These are phyloP conservation scores for Wickerhamomyces alni DNA, from an alignment of 805 yeast genomes.

Conservation along the genomic window DNA sequence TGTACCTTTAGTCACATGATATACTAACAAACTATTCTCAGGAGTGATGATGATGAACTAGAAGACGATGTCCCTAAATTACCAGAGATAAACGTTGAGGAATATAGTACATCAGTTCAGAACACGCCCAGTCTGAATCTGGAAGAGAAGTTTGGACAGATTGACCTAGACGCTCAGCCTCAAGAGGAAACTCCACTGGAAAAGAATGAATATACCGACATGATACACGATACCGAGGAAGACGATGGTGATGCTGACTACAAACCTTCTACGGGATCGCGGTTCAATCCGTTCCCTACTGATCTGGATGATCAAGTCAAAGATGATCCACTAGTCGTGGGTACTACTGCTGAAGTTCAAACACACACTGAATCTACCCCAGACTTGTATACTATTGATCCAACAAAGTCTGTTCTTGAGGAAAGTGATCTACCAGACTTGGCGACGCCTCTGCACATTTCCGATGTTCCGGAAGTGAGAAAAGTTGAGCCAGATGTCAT, in stretches of 20 bases:
- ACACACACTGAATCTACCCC: too few relatives aligned
- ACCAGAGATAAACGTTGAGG: conserved; percentile 1
- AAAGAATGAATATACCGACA: conserved; percentile 5
- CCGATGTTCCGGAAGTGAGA: too few relatives aligned
- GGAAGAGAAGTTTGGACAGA: conserved; percentile 13
- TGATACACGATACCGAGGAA: conserved; percentile 16
- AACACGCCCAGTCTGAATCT: conserved; percentile 3
- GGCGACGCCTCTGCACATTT: too few relatives aligned
- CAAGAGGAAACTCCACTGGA: conserved; percentile 1
- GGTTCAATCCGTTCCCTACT: background rate
- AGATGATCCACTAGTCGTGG: too few relatives aligned
- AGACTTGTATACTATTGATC: too few relatives aligned
- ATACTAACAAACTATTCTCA: background rate
- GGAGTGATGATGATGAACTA: conserved; percentile 16
- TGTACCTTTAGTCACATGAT: too few relatives aligned
- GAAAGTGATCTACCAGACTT: too few relatives aligned
- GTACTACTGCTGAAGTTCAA: too few relatives aligned
- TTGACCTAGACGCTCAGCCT: conserved; percentile 17
- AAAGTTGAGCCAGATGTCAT: too few relatives aligned
- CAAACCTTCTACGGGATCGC: background rate
- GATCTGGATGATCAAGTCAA: background rate
- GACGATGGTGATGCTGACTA: conserved; percentile 11
- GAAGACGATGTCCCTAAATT: conserved; percentile 5
- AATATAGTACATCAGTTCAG: background rate
- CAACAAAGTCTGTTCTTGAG: too few relatives aligned